These are phyloP conservation scores for Rhodotorula sp. DNA, from an alignment of 1,284 basidiomycete species.

Conservation along the genomic window DNA sequence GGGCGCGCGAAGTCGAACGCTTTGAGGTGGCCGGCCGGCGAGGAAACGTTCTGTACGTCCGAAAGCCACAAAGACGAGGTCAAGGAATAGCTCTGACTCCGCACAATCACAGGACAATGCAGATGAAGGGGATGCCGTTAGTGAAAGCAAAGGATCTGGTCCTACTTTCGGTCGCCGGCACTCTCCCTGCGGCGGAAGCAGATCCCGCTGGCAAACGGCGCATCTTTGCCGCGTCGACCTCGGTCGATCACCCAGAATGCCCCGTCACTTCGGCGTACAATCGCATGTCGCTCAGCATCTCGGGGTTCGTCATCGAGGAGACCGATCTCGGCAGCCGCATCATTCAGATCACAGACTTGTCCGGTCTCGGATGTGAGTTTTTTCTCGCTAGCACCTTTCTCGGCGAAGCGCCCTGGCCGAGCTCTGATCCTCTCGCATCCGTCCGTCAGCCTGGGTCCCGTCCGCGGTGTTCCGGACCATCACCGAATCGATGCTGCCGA, in stretches of 20 bases:
- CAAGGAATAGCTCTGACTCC: neutral
- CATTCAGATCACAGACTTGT: constrained; percentile 41
- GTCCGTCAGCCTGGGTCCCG: constrained; percentile 36
- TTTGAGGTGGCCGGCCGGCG: constrained; percentile 20
- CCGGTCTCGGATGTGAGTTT: constrained; percentile 34
- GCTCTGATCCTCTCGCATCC: neutral
- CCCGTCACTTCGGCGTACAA: constrained; percentile 37
- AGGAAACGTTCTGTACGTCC: constrained; percentile 39
- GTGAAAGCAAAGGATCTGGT: constrained; percentile 54
- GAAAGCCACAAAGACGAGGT: neutral
- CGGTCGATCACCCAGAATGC: constrained; percentile 36
- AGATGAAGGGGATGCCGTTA: constrained; percentile 63
- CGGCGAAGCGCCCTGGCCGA: neutral
- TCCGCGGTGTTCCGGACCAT: constrained; percentile 38
- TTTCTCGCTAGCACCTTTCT: neutral
- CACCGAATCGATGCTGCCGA: constrained; percentile 42
- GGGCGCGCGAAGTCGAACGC: constrained; percentile 26
- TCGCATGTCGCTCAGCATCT: constrained; percentile 41
- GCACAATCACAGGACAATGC: constrained; percentile 48
- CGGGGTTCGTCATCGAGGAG: constrained; percentile 43
- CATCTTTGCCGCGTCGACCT: constrained; percentile 31
- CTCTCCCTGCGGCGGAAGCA: constrained; percentile 6
- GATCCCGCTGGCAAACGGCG: constrained; percentile 6
- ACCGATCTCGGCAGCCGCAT: constrained; percentile 29
- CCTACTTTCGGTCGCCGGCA: constrained; percentile 40